Conservation (phyloP, 495 filamentous ascomycete species). For the Sordaria brevicollis region DNA sequence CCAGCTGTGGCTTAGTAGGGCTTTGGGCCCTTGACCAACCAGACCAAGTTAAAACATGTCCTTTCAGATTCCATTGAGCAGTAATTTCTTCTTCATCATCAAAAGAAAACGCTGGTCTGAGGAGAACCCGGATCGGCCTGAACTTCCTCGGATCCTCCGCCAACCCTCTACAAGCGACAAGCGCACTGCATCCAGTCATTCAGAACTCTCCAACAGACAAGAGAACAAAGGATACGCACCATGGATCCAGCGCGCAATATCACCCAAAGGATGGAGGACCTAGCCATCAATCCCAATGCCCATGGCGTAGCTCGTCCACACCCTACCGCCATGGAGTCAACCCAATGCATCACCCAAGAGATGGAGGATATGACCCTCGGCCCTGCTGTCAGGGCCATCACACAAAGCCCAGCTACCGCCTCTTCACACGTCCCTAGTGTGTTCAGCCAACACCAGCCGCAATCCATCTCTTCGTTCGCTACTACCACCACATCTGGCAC, state of each 20-base stretch:
- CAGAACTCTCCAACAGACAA: not conserved
- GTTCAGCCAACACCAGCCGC: not conserved
- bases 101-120: not conserved
- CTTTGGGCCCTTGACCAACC: not conserved
- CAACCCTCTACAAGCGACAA: not conserved
- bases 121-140: not conserved
- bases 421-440: not conserved
- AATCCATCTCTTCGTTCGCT: not conserved
- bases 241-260: not conserved
- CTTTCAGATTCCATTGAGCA: not conserved
- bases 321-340: not conserved
- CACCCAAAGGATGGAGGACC: not conserved
- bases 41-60: not conserved
- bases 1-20: too few species aligned
- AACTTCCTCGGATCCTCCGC: not conserved
- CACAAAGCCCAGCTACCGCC: not conserved
- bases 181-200: not conserved
- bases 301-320: fast-evolving
- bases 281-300: not conserved
- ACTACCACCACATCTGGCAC: not conserved
- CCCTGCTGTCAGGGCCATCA: not conserved
- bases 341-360: not conserved
- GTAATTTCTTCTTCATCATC: not conserved
- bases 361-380: not conserved
- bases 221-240: not conserved